Conservation (phyloP, 2,329 filamentous ascomycete genomes). For the Chrysosporium keratinophilum region DNA sequence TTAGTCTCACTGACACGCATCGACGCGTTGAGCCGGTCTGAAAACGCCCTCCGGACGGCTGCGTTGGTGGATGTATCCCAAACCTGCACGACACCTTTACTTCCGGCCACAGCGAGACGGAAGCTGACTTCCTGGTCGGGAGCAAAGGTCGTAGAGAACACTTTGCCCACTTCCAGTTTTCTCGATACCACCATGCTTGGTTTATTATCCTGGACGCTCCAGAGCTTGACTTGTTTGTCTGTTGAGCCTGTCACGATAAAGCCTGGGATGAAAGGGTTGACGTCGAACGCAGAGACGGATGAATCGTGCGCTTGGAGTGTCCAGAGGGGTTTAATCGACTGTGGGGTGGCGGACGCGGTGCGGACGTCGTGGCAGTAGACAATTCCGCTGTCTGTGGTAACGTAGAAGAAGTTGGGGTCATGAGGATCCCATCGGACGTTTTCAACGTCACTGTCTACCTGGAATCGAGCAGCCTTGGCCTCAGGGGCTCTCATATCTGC, state of each 20-base stretch:
- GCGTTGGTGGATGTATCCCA: conserved; percentile 96
- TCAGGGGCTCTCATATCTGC: conserved; percentile 92
- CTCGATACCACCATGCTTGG: conserved; percentile 85
- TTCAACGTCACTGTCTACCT: conserved; percentile 92
- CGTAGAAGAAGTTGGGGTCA: conserved; percentile 85
- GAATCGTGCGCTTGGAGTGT: conserved; percentile 91
- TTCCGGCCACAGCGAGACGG: conserved; percentile 83
- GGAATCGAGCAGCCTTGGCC: conserved; percentile 71
- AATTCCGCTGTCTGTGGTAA: conserved; percentile 82
- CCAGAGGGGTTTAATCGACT: conserved; percentile 77
- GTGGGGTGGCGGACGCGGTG: conserved; percentile 60
- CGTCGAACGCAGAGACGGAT: conserved; percentile 80
- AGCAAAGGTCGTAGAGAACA: conserved; percentile 83
- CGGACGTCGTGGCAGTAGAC: conserved; percentile 88
- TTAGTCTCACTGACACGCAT: conserved; percentile 44
- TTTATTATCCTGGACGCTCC: conserved; percentile 73
- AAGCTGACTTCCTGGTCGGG: conserved; percentile 87
- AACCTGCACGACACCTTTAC: conserved; percentile 82
- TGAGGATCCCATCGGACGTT: conserved; percentile 87
- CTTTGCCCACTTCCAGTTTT: conserved; percentile 86
- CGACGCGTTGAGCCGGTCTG: conserved; percentile 52
- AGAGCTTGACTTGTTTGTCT: conserved; percentile 92
- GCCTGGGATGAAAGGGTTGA: conserved; percentile 81
- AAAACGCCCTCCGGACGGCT: conserved; percentile 75
- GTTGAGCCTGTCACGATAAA: conserved; percentile 89